phyloP scores from a whole-genome alignment of 768 basidiomycete genomes.

The Tephrocybe sp. region DNA sequence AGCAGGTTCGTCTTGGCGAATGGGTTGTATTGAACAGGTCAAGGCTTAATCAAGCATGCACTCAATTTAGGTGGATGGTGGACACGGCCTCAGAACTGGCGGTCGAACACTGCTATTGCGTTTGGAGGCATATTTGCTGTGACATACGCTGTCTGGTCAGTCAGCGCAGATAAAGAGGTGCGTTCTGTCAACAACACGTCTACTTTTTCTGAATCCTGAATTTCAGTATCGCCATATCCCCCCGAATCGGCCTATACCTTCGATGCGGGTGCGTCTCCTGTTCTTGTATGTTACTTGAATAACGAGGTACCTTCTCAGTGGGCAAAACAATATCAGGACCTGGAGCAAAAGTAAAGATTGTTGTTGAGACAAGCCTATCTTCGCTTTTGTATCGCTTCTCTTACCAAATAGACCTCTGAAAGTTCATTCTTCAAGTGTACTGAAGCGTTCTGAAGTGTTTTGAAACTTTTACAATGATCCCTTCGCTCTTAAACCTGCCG shows the following conservation, averaged over 20 bases:
- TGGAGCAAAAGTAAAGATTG: slow-evolving; percentile 12
- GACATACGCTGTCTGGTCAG: slow-evolving; percentile 64
- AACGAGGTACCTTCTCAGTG: slow-evolving; percentile 22
- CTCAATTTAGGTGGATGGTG: slow-evolving; percentile 84
- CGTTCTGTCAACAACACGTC: slow-evolving; percentile 21
- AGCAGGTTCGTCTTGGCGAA: slow-evolving; percentile 51
- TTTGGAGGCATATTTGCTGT: slow-evolving; percentile 66
- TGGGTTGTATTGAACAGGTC: neutral
- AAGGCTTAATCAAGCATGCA: neutral
- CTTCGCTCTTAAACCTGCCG: no score
- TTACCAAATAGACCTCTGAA: slow-evolving; percentile 4
- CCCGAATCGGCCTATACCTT: slow-evolving; percentile 74
- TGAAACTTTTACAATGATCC: no score
- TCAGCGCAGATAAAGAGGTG: slow-evolving; percentile 83
- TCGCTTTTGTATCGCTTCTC: slow-evolving; percentile 3
- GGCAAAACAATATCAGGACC: slow-evolving; percentile 34
- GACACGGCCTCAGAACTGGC: slow-evolving; percentile 90
- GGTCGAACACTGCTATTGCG: slow-evolving; percentile 75
- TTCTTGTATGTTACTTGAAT: neutral
- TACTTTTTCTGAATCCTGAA: neutral
- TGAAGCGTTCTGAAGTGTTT: neutral
- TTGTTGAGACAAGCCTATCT: slow-evolving; percentile 4
- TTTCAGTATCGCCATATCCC: slow-evolving; percentile 55
- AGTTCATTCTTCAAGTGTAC: neutral
- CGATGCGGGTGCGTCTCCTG: slow-evolving; percentile 60